Evolutionary conservation across 352 stramenopile species (phyloP), one percentile per base, ranked within the genome.

Genomic region (Aphanomyces euteiches): DNA sequence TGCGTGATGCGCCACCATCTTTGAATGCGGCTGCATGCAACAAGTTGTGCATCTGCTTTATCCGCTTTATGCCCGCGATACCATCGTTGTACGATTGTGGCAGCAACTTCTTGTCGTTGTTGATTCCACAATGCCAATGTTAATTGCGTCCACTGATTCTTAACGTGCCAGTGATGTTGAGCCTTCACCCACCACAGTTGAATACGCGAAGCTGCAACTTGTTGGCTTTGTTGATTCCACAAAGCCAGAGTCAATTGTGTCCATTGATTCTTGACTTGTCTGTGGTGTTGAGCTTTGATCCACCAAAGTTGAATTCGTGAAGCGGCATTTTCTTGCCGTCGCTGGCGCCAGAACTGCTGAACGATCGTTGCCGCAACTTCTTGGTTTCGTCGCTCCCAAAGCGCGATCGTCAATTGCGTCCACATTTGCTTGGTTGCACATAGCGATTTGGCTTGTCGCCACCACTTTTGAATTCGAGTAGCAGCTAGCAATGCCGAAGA

Each of bases 231-330:
- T 36, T 58, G 50, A 7, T 58, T 28, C 50, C 50, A 58, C 50
- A 58, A 58, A 17, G 19, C 19, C 19, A 61, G 12, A 10, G 54
- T n/a, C 1, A 61, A 37, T 17, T 58, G 15, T 2, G 15, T 54
- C 63, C 63, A 69, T 47, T 41, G 34, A 19, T 59, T 7, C 15
- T 45, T 58, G 36, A 56, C 38, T 10, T 47, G n/a, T 47, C 63
- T 59, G 15, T 17, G 13, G 37, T 38, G 63, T 19, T 19, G 34
- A 6, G 21, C 53, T 4, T 47, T 43, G 39, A 54, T n/a, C 47
- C 48, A 70, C 64, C 64, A 70, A 17, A 56, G n/a, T 56, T 77
- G 66, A 15, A 76, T 66, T 5, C 63, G 17, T 17, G 56, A 34
- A 0, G 66, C 64, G 8, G 66, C 53, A n/a, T 66, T 28, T 28